Conservation (phyloP, 169 alveolate species). For the Babesia ovata region DNA sequence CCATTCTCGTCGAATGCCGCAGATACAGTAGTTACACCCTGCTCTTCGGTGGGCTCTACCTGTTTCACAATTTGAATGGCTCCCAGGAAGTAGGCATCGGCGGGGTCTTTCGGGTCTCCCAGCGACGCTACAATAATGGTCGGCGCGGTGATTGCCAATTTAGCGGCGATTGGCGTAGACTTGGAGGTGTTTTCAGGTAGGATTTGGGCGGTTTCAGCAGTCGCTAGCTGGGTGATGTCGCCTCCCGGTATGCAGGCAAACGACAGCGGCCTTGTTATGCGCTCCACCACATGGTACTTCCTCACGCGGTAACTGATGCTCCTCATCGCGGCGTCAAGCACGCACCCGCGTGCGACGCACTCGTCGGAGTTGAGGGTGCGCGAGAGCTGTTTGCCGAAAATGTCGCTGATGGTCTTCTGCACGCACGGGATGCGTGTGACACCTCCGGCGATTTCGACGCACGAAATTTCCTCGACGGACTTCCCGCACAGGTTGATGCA, state of each 20-base stretch:
- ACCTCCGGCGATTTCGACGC: conserved; percentile 97
- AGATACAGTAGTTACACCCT: conserved; percentile 62
- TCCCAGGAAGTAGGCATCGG: conserved; percentile 56
- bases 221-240: conserved; percentile 26
- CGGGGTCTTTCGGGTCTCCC: conserved; percentile 68
- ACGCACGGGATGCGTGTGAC: conserved; percentile 95
- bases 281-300: conserved; percentile 70
- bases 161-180: conserved; percentile 59
- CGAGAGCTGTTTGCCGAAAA: conserved; percentile 85
- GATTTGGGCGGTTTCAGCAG: conserved; percentile 30
- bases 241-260: conserved; percentile 31
- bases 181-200: conserved; percentile 59
- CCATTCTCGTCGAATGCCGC: conserved; percentile 65
- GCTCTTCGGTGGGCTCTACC: conserved; percentile 62
- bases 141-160: conserved; percentile 54
- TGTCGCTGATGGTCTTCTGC: conserved; percentile 83
- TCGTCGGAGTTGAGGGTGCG: conserved; percentile 95
- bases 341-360: conserved; percentile 98
- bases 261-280: conserved; percentile 66
- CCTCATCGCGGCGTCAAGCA: conserved; percentile 82
- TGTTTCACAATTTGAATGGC: conserved; percentile 51
- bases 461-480: conserved; percentile 78
- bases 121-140: conserved; percentile 65
- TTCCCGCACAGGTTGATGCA: conserved; percentile 73
- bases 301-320: conserved; percentile 75